Conservation (phyloP, 2,329 filamentous ascomycete species). For the Aspergillus fijiensis region DNA sequence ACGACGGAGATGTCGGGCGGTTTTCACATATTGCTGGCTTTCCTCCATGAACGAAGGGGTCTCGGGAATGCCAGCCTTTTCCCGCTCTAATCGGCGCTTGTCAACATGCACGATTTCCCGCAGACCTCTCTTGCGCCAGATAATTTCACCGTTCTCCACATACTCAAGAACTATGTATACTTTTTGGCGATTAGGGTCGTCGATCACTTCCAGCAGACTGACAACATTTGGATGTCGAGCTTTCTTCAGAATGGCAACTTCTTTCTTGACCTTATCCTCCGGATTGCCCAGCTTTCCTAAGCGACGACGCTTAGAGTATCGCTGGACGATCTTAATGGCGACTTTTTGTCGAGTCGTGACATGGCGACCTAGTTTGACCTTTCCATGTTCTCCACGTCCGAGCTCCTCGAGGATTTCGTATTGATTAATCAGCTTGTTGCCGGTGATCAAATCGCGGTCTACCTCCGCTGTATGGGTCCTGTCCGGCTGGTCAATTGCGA, state of each 20-base stretch:
- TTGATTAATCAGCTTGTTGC: constrained; percentile 94
- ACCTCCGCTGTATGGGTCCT: constrained; percentile 89
- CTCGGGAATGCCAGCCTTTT: constrained; percentile 73
- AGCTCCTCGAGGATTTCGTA: constrained; percentile 98
- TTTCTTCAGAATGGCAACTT: constrained; percentile 98
- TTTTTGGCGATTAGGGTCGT: constrained; percentile 93
- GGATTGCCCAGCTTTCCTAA: constrained; percentile 73
- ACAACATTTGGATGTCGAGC: constrained; percentile 97
- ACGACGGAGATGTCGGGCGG: constrained; percentile 36
- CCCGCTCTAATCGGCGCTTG: constrained; percentile 70
- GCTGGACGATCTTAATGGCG: constrained; percentile 97
- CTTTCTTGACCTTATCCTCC: constrained; percentile 77
- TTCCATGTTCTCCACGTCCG: constrained; percentile 92
- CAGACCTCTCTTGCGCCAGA: constrained; percentile 87
- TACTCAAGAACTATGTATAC: constrained; percentile 98
- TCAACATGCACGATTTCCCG: constrained; percentile 82
- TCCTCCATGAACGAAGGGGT: constrained; percentile 55
- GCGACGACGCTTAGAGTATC: constrained; percentile 88
- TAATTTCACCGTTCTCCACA: constrained; percentile 88
- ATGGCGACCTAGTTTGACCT: constrained; percentile 91
- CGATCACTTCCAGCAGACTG: constrained; percentile 91
- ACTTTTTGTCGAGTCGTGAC: constrained; percentile 74
- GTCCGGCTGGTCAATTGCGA: constrained; percentile 4
- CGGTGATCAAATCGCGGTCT: constrained; percentile 82
- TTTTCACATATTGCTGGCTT: constrained; percentile 43